Conservation (phyloP, 2,329 filamentous ascomycete species). For the Penicillium sp. region DNA sequence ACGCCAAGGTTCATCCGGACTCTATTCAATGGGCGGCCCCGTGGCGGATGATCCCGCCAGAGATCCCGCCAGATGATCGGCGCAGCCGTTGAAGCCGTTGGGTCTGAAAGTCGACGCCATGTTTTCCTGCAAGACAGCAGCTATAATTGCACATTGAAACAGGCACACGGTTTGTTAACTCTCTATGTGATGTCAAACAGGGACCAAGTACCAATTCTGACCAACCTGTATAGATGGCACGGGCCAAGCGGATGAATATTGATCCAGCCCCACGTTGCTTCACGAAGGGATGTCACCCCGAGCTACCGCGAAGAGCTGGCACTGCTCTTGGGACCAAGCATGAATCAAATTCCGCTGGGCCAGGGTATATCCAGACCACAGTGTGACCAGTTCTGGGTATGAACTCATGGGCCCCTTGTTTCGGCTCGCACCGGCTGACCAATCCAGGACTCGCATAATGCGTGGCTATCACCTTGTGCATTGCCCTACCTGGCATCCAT, state of each 20-base stretch:
- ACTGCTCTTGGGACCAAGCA: slow-evolving; percentile 8
- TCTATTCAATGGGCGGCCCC: background rate
- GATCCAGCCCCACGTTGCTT: slow-evolving; percentile 3
- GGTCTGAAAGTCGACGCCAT: background rate
- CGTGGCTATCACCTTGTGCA: slow-evolving; percentile 34
- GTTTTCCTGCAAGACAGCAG: background rate
- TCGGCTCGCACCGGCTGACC: slow-evolving; percentile 9
- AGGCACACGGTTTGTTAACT: too few relatives aligned
- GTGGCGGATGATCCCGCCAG: slow-evolving; percentile 1
- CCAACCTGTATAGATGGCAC: background rate
- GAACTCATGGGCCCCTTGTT: slow-evolving; percentile 1
- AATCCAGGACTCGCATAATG: slow-evolving; percentile 36
- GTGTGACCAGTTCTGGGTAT: slow-evolving; percentile 22
- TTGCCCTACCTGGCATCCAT: slow-evolving; percentile 32
- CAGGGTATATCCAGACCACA: background rate
- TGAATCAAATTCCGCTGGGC: slow-evolving; percentile 16
- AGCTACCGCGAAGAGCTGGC: background rate
- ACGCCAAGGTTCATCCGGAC: background rate
- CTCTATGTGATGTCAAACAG: background rate
- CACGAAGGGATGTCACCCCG: background rate
- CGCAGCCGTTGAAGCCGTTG: too few relatives aligned
- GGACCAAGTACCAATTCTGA: background rate
- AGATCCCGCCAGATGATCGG: background rate
- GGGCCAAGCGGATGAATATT: slow-evolving; percentile 7
- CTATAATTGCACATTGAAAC: background rate